phyloP scores from a whole-genome alignment of 2,329 filamentous ascomycete genomes.

The Paraphaeosphaeria sporulosa region DNA sequence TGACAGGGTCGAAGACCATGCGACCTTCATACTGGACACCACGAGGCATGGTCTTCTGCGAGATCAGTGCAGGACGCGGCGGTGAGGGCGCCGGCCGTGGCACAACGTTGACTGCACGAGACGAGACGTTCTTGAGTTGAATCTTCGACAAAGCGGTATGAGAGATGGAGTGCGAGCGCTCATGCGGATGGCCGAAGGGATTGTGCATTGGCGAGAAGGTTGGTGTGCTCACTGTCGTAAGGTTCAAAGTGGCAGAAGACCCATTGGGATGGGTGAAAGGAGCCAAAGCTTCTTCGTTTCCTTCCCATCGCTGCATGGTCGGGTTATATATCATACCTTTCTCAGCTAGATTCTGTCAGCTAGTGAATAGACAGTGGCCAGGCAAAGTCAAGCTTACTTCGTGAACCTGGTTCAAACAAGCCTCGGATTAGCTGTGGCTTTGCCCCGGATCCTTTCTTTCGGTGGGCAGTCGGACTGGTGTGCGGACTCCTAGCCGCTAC shows the following conservation, averaged over 20 bases:
- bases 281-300: slow-evolving; percentile 85
- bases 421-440: slow-evolving; percentile 92
- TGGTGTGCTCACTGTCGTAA: slow-evolving; percentile 49
- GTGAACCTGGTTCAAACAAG: slow-evolving; percentile 77
- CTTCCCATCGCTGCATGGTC: slow-evolving; percentile 87
- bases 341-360: slow-evolving; percentile 64
- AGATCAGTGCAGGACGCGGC: slow-evolving; percentile 80
- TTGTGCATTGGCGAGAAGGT: slow-evolving; percentile 47
- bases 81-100: slow-evolving; percentile 48
- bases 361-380: slow-evolving; percentile 18
- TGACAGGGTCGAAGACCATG: slow-evolving; percentile 97
- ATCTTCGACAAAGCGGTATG: slow-evolving; percentile 51
- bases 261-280: slow-evolving; percentile 68
- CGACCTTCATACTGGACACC: slow-evolving; percentile 94
- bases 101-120: slow-evolving; percentile 42
- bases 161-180: slow-evolving; percentile 48
- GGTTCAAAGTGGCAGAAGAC: slow-evolving; percentile 57
- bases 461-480: slow-evolving; percentile 58
- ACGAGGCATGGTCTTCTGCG: slow-evolving; percentile 80
- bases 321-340: slow-evolving; percentile 98
- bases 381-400: slow-evolving; percentile 67
- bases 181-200: slow-evolving; percentile 39
- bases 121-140: slow-evolving; percentile 52
- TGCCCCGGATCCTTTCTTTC: slow-evolving; percentile 61
- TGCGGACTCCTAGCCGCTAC: slow-evolving; percentile 60